Conservation (phyloP, 495 filamentous ascomycete genomes). For the Achaetomiella virescens region DNA sequence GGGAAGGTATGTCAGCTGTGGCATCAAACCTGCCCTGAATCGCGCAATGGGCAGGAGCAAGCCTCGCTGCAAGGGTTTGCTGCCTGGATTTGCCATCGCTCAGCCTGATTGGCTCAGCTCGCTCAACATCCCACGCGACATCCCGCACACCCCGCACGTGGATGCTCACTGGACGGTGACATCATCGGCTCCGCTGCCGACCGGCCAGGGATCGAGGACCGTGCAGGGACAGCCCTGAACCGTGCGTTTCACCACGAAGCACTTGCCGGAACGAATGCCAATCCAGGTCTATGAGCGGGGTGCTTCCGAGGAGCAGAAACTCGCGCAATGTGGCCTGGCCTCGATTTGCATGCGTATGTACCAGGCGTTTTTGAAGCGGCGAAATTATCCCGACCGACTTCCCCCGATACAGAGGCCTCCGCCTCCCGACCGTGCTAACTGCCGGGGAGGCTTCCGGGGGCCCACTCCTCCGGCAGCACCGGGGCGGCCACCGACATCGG, state of each 20-base stretch:
- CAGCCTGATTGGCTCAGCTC: neutral
- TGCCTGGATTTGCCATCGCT: neutral
- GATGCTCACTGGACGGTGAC: neutral
- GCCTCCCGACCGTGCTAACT: no score
- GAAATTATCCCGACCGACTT: no score
- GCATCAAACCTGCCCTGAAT: conserved; percentile 7
- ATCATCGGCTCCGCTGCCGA: conserved; percentile 2
- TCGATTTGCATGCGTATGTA: no score
- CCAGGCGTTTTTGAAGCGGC: no score
- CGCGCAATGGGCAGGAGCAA: conserved; percentile 1
- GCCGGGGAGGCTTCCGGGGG: neutral
- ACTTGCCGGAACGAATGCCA: neutral
- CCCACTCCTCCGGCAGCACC: neutral
- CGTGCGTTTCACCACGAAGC: neutral
- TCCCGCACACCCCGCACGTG: conserved; percentile 2
- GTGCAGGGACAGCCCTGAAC: neutral
- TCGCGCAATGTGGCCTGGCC: no score
- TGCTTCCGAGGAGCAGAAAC: neutral
- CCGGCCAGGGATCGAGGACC: neutral
- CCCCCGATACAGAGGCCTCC: no score
- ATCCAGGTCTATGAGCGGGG: neutral
- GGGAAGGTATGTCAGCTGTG: neutral
- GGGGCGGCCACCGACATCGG: neutral
- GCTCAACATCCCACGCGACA: neutral
- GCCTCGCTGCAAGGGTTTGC: neutral